Evolutionary conservation across 1,284 basidiomycete genomes (phyloP).

Genomic region (Cutaneotrichosporon sp.): DNA sequence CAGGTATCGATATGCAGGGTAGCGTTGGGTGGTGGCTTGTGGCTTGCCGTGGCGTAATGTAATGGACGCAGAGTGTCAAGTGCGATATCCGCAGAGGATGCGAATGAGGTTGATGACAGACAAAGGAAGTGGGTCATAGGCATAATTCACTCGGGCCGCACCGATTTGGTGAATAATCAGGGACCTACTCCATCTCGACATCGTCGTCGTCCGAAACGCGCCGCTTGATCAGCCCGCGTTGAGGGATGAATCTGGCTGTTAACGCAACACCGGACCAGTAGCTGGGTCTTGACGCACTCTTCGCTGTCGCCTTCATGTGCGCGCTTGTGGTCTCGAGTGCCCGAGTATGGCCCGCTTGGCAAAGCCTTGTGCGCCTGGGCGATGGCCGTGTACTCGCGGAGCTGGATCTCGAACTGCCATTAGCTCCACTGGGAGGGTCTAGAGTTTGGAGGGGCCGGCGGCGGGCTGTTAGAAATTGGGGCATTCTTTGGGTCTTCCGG

Average conservation of each 20-base stretch:
- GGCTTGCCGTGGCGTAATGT: neutral
- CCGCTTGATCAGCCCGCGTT: neutral
- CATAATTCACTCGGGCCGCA: neutral
- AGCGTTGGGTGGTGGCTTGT: neutral
- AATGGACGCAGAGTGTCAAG: too few species aligned
- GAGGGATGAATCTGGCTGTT: neutral
- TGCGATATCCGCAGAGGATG: neutral
- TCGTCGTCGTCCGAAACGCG: slow-evolving; percentile 9
- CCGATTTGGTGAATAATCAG: neutral
- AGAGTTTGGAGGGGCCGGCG: neutral
- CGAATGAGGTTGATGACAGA: too few species aligned
- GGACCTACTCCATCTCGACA: neutral
- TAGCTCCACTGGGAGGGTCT: neutral
- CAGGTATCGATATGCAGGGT: neutral
- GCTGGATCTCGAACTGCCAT: slow-evolving; percentile 73
- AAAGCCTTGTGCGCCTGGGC: slow-evolving; percentile 51
- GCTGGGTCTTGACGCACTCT: neutral
- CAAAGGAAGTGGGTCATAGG: too few species aligned
- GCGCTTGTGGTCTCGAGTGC: slow-evolving; percentile 24
- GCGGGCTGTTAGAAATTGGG: neutral
- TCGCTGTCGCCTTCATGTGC: slow-evolving; percentile 20
- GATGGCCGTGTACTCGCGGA: slow-evolving; percentile 90
- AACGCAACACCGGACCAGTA: neutral
- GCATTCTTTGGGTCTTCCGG: too few species aligned
- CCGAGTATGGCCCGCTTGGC: neutral